A percentile compares a stretch with the other conserved stretches of the same genome.
Evolutionary conservation across 805 yeast species (phyloP).

Genomic region (Kodamaea leandrae): DNA sequence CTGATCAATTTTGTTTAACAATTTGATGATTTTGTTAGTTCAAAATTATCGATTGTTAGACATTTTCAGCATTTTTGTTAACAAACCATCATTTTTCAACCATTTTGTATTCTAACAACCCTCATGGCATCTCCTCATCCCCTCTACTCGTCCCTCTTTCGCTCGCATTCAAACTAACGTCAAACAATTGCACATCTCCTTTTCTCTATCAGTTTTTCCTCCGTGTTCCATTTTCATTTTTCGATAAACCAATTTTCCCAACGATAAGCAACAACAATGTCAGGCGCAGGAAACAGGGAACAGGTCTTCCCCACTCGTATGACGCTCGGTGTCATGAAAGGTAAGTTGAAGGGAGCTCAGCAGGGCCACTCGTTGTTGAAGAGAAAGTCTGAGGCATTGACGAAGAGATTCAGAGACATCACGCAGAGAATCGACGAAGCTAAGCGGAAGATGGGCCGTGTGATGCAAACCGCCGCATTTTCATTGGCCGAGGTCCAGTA

Average conservation of each 20-base stretch:
- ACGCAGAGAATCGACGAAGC: slow-evolving; percentile 92
- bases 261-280: slow-evolving; percentile 36
- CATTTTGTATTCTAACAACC: too few relatives aligned
- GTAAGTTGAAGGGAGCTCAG: slow-evolving; percentile 94
- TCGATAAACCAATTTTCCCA: too few relatives aligned
- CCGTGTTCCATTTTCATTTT: not conserved
- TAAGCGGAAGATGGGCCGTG: slow-evolving; percentile 95
- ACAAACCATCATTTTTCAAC: too few relatives aligned
- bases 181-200: too few relatives aligned
- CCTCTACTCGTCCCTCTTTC: too few relatives aligned
- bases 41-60: too few relatives aligned
- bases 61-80: too few relatives aligned
- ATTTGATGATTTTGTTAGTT: too few relatives aligned
- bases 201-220: slow-evolving; percentile 4
- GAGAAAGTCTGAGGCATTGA: slow-evolving; percentile 94
- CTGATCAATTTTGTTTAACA: too few relatives aligned
- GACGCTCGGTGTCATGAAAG: slow-evolving; percentile 94
- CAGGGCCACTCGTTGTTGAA: slow-evolving; percentile 92
- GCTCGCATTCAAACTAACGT: too few relatives aligned
- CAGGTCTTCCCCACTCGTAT: slow-evolving; percentile 97
- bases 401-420: slow-evolving; percentile 94
- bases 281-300: slow-evolving; percentile 79
- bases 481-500: slow-evolving; percentile 96
- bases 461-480: slow-evolving; percentile 97
- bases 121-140: too few relatives aligned